A percentile compares a stretch with the other conserved stretches of the same genome.
Conservation (phyloP, 495 filamentous ascomycete species). For the Neurospora sp. region DNA sequence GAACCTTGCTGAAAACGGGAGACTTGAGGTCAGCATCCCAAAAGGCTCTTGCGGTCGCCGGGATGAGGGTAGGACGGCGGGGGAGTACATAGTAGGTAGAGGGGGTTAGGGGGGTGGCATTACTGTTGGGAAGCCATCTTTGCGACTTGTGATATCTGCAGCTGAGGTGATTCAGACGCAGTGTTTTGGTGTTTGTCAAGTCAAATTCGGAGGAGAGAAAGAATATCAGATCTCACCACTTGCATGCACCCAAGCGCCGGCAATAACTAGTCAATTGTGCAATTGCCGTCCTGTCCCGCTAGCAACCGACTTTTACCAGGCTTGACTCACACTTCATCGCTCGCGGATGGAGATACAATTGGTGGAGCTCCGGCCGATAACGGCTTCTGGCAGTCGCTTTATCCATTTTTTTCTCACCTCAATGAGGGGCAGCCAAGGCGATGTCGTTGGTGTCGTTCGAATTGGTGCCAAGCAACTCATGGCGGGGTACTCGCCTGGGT, state of each 20-base stretch:
- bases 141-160: background rate
- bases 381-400: background rate
- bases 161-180: slow-evolving; percentile 6
- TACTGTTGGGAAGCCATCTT: slow-evolving; percentile 28
- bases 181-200: slow-evolving; percentile 1
- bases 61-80: background rate
- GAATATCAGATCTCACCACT: background rate
- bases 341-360: background rate
- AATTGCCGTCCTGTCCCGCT: background rate
- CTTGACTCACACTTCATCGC: background rate
- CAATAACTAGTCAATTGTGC: background rate
- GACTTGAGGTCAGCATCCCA: background rate
- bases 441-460: background rate
- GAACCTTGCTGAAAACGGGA: slow-evolving; percentile 35
- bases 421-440: background rate
- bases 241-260: background rate
- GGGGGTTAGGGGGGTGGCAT: background rate
- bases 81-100: background rate
- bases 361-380: background rate
- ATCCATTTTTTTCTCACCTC: background rate
- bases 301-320: background rate
- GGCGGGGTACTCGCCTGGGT: background rate
- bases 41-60: background rate
- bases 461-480: background rate
- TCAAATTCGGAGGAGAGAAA: background rate